Evolutionary conservation across 768 basidiomycete genomes (phyloP).

Genomic region (Pholiota conissans): DNA sequence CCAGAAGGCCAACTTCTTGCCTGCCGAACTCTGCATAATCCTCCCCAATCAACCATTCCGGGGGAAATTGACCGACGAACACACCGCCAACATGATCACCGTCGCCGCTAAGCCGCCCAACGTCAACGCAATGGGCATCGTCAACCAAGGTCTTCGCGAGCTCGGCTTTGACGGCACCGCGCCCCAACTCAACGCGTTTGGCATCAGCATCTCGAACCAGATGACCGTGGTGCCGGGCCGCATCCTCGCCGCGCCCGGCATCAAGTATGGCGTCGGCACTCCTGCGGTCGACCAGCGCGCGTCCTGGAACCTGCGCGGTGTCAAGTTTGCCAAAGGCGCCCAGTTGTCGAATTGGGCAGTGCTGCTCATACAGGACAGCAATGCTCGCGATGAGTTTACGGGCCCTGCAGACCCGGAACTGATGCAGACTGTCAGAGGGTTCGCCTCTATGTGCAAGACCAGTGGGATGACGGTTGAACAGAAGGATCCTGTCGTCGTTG

Average conservation of each 20-base stretch:
- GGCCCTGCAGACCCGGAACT: slow-evolving; percentile 57
- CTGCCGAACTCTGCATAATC: slow-evolving; percentile 76
- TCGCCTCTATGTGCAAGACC: slow-evolving; percentile 58
- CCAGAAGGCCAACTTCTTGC: slow-evolving; percentile 49
- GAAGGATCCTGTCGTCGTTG: slow-evolving; percentile 35
- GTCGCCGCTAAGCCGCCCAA: slow-evolving; percentile 70
- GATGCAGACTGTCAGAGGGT: slow-evolving; percentile 43
- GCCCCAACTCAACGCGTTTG: slow-evolving; percentile 54
- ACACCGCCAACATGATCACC: slow-evolving; percentile 74
- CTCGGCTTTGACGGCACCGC: slow-evolving; percentile 54
- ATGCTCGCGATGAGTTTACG: slow-evolving; percentile 57
- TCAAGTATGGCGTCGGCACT: slow-evolving; percentile 56
- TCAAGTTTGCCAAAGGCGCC: slow-evolving; percentile 62
- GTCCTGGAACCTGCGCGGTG: slow-evolving; percentile 73
- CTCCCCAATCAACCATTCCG: slow-evolving; percentile 65
- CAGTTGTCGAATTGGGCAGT: slow-evolving; percentile 65
- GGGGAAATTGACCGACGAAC: slow-evolving; percentile 66
- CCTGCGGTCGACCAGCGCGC: slow-evolving; percentile 59
- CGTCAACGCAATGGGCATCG: slow-evolving; percentile 64
- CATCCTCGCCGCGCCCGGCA: slow-evolving; percentile 58
- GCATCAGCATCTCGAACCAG: slow-evolving; percentile 51
- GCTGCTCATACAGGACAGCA: slow-evolving; percentile 63
- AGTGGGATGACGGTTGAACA: slow-evolving; percentile 60
- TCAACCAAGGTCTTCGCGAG: slow-evolving; percentile 56
- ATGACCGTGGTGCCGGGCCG: slow-evolving; percentile 77